Evolutionary conservation across 2,329 filamentous ascomycete genomes (phyloP), one percentile per base, ranked within the genome.

Genomic region (Alternaria solani): DNA sequence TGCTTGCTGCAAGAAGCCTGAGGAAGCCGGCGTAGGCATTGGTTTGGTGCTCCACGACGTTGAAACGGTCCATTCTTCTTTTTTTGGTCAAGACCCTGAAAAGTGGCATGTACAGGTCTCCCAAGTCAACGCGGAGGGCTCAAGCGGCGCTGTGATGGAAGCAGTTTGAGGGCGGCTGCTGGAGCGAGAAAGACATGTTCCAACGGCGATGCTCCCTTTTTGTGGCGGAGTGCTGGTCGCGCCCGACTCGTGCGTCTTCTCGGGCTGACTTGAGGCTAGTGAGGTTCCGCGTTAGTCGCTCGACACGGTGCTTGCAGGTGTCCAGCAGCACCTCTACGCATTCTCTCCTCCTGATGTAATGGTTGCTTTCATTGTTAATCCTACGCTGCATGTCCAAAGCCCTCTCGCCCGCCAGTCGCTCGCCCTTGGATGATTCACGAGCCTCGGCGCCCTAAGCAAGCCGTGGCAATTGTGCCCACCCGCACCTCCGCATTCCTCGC

Each of bases 401-500:
- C 38, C 49, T 41, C 25, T 25, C 51, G 44, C 42, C 62, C 55
- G 46, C 57, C 58, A 39, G 55, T 26, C 58, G 55, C 55, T 43
- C 58, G 49, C 47, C 47, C 51, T 61, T 64, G 55, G 57, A 64
- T 65, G 63, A 57, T 51, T 64, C 48, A 43, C 46, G 36, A 59
- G 49, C 55, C 38, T 41, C 39, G 43, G 51, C 53, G 30, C 57
- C 57, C 56, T 64, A 57, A 69, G 53, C 53, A 58, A 52, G 58
- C 66, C 64, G 64, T 65, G 68, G 67, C 65, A 57, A 60, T 55
- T 54, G 60, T 59, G 57, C 64, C 44, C 28, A 47, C 54, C 49
- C 42, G 55, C 55, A 42, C 48, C 62, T 63, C 66, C 62, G 64
- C 68, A 65, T 62, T 66, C 65, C 56, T 65, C 61, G 63, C 61